Conservation (phyloP, 2,329 filamentous ascomycete species). For the Colletotrichum tofieldiae region DNA sequence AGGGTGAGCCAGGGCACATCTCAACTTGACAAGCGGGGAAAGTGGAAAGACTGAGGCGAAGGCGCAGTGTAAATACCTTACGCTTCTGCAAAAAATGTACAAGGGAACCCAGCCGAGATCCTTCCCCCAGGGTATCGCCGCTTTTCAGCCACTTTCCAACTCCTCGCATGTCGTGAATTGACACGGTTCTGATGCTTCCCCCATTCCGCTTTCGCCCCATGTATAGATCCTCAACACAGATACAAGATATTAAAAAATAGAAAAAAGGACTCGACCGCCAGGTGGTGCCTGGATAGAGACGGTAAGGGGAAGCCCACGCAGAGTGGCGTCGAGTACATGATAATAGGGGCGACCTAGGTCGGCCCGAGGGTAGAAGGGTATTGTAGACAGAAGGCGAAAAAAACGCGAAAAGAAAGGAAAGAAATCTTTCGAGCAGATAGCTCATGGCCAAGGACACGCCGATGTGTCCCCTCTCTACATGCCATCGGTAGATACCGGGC, state of each 20-base stretch:
- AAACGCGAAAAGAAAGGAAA: slow-evolving; percentile 30
- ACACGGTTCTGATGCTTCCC: slow-evolving; percentile 21
- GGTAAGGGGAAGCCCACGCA: background rate
- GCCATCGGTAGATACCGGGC: slow-evolving; percentile 34
- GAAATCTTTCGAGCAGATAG: slow-evolving; percentile 38
- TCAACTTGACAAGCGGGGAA: slow-evolving; percentile 38
- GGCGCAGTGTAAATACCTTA: slow-evolving; percentile 1
- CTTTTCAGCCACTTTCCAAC: slow-evolving; percentile 32
- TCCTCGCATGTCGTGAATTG: slow-evolving; percentile 30
- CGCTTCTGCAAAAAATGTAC: slow-evolving; percentile 38
- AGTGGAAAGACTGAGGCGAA: slow-evolving; percentile 16
- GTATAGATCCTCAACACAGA: slow-evolving; percentile 37
- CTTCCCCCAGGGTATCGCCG: slow-evolving; percentile 36
- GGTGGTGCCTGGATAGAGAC: background rate
- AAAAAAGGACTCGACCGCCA: slow-evolving; percentile 15
- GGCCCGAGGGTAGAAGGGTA: slow-evolving; percentile 30
- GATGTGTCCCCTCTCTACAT: slow-evolving; percentile 31
- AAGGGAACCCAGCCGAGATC: slow-evolving; percentile 25
- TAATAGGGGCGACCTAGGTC: slow-evolving; percentile 17
- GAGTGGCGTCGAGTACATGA: slow-evolving; percentile 16
- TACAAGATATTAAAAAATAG: slow-evolving; percentile 41
- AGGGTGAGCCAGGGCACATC: slow-evolving; percentile 7
- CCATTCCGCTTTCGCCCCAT: slow-evolving; percentile 23
- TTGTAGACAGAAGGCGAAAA: slow-evolving; percentile 19
- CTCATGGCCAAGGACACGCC: slow-evolving; percentile 28